Conservation (phyloP, 73 alveolate genomes). For the Blepharisma japonicum region DNA sequence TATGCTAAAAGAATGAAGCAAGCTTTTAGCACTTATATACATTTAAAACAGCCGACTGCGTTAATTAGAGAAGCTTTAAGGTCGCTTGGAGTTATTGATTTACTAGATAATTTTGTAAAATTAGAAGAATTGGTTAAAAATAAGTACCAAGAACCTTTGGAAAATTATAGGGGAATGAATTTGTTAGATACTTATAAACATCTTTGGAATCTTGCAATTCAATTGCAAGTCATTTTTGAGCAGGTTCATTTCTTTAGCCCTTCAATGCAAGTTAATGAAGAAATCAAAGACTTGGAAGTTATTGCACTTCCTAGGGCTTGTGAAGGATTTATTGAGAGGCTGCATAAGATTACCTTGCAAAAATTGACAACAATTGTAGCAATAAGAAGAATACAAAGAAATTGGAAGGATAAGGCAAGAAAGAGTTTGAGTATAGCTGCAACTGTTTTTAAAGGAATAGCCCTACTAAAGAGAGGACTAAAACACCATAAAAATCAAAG, state of each 20-base stretch:
- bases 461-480: not conserved
- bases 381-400: not conserved
- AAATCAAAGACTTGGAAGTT: no score
- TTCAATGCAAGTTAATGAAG: no score
- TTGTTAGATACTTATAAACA: not conserved
- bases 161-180: not conserved
- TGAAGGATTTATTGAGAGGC: slow-evolving; percentile 19
- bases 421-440: not conserved
- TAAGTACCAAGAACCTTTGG: slow-evolving; percentile 9
- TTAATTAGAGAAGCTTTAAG: not conserved
- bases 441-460: slow-evolving; percentile 4
- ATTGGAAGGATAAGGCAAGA: slow-evolving; percentile 26
- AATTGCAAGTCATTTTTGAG: no score
- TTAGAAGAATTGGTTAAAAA: slow-evolving; percentile 5
- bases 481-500: not conserved
- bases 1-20: not conserved
- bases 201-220: not conserved
- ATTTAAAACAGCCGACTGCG: not conserved
- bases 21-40: not conserved
- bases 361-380: not conserved
- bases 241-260: no score
- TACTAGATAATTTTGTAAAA: not conserved
- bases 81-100: not conserved
- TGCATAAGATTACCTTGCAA: slow-evolving; percentile 32
- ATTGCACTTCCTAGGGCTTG: no score